Evolutionary conservation across 2,329 filamentous ascomycete genomes (phyloP).

Genomic region (Fusarium praegraminearum): DNA sequence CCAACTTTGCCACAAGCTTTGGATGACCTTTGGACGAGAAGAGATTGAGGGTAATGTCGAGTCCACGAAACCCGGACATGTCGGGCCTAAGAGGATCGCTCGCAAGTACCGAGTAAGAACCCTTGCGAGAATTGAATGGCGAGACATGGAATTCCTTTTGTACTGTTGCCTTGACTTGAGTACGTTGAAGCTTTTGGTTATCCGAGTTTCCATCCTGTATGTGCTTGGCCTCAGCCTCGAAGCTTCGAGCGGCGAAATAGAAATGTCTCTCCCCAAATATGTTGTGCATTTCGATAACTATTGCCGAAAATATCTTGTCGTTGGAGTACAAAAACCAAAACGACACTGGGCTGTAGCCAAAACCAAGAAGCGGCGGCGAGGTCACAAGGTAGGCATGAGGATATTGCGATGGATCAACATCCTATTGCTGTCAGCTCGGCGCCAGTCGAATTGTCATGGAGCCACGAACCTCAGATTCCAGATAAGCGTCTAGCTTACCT

Average conservation of each 20-base stretch:
- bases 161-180: constrained; percentile 65
- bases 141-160: constrained; percentile 82
- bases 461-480: constrained; percentile 65
- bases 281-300: constrained; percentile 81
- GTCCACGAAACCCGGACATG: constrained; percentile 54
- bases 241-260: constrained; percentile 49
- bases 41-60: constrained; percentile 72
- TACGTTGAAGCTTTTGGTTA: constrained; percentile 3
- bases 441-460: neutral
- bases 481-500: constrained; percentile 71
- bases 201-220: constrained; percentile 3
- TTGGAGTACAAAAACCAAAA: constrained; percentile 82
- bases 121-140: constrained; percentile 75
- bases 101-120: constrained; percentile 64
- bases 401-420: constrained; percentile 69
- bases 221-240: constrained; percentile 38
- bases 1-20: constrained; percentile 72
- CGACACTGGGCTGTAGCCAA: constrained; percentile 80
- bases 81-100: constrained; percentile 58
- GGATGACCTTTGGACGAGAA: constrained; percentile 68
- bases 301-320: constrained; percentile 67
- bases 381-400: constrained; percentile 78
- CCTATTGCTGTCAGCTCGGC: constrained; percentile 56
- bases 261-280: constrained; percentile 76
- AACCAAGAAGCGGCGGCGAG: constrained; percentile 75